phyloP scores from a whole-genome alignment of 2,329 filamentous ascomycete genomes.

The Aspergillus jensenii region DNA sequence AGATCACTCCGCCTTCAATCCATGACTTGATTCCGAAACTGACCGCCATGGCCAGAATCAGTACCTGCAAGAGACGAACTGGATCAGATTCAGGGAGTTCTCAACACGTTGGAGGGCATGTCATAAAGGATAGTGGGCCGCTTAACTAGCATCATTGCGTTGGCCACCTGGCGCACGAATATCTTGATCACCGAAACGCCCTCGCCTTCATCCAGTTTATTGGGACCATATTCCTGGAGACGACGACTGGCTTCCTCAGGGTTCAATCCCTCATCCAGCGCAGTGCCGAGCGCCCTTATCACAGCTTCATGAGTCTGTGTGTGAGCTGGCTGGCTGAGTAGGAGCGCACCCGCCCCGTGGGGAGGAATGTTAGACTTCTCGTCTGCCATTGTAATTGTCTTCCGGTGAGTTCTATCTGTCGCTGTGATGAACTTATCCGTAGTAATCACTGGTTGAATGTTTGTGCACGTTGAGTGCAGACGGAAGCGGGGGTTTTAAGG shows the following conservation, averaged over 20 bases:
- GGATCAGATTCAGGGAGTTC: constrained; percentile 5
- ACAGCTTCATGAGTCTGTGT: constrained; percentile 55
- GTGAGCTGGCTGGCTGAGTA: constrained; percentile 56
- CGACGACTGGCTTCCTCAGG: constrained; percentile 55
- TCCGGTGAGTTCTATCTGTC: too few relatives aligned
- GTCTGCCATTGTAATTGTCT: too few relatives aligned
- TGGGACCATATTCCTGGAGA: constrained; percentile 59
- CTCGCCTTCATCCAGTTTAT: constrained; percentile 64
- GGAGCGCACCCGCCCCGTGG: too few relatives aligned
- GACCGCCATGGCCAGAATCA: constrained; percentile 72
- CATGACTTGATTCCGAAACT: constrained; percentile 58
- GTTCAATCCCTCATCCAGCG: constrained; percentile 59
- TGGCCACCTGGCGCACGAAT: constrained; percentile 64
- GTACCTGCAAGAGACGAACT: constrained; percentile 53
- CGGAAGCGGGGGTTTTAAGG: too few relatives aligned
- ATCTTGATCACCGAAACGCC: constrained; percentile 70
- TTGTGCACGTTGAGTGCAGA: too few relatives aligned
- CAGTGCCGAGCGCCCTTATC: constrained; percentile 55
- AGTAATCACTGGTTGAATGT: too few relatives aligned
- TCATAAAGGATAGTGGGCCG: constrained; percentile 12
- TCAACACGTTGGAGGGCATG: neutral
- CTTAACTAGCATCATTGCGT: constrained; percentile 67
- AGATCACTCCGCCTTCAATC: constrained; percentile 61
- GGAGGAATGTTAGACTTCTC: too few relatives aligned
- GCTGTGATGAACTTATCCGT: too few relatives aligned